phyloP scores from a whole-genome alignment of 1,139 yeast species.

The Hyphopichia khmerensis region DNA sequence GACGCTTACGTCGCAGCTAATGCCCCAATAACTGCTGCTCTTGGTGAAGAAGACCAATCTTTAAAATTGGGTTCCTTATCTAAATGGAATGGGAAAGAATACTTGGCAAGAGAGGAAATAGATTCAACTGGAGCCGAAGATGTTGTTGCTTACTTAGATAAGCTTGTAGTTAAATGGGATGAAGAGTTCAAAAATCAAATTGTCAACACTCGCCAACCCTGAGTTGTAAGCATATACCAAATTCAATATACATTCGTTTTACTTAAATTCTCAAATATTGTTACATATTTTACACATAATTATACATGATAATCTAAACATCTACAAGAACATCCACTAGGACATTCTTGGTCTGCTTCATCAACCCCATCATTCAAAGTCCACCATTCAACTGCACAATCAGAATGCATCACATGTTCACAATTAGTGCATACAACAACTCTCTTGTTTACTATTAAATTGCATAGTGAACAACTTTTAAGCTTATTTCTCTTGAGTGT shows the following conservation, averaged over 20 bases:
- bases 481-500: constrained; percentile 21
- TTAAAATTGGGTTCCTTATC: constrained; percentile 77
- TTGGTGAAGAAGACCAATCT: constrained; percentile 44
- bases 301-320: constrained; percentile 44
- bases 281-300: no score
- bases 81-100: constrained; percentile 62
- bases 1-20: constrained; percentile 88
- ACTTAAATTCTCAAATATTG: no score
- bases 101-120: constrained; percentile 52
- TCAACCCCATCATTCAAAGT: constrained; percentile 28
- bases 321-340: constrained; percentile 87
- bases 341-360: constrained; percentile 56
- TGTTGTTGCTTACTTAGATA: constrained; percentile 59
- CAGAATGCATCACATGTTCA: constrained; percentile 74
- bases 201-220: constrained; percentile 45
- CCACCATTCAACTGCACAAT: constrained; percentile 88
- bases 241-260: no score
- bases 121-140: constrained; percentile 66
- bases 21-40: constrained; percentile 56
- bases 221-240: no score
- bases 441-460: constrained; percentile 56
- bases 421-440: constrained; percentile 71
- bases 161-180: constrained; percentile 63
- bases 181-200: constrained; percentile 71
- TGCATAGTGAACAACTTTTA: constrained; percentile 65